phyloP scores from a whole-genome alignment of 257 asterid species.

The Nicotiana benthamiana region DNA sequence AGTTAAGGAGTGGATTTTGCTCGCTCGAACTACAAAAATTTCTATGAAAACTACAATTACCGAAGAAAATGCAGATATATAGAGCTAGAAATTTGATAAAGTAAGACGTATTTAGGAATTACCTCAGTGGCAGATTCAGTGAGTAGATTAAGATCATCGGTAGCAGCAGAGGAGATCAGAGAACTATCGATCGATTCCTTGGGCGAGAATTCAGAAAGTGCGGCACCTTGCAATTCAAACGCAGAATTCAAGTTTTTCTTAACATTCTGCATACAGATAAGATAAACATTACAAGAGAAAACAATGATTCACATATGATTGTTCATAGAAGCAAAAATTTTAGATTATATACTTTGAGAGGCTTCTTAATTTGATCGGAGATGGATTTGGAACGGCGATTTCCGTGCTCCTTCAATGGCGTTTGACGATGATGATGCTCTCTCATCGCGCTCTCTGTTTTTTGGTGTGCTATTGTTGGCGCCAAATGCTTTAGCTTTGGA shows the following conservation, averaged over 20 bases:
- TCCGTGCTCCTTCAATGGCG: conserved; percentile 3
- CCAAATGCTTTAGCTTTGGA: not conserved
- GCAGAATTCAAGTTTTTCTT: not conserved
- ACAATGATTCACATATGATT: not conserved
- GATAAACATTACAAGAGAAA: not conserved
- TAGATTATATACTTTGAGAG: not conserved
- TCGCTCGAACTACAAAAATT: not conserved
- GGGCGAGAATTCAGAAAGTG: not conserved
- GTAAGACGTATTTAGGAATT: not conserved
- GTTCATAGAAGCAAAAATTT: not conserved
- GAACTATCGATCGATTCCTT: not conserved
- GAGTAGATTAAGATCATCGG: not conserved
- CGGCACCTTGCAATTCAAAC: not conserved
- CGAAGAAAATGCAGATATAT: not conserved
- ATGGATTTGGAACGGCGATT: not conserved
- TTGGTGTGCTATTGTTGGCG: not conserved
- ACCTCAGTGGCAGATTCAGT: not conserved
- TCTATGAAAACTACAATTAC: not conserved
- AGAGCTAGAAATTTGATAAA: not conserved
- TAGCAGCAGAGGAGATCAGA: not conserved
- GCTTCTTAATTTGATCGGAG: not conserved
- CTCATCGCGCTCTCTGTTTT: not conserved
- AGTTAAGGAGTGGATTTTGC: not conserved
- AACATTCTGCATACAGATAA: not conserved
- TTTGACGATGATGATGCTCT: not conserved